Percentiles rank a stretch among this genome's conserved stretches.
Conservation (phyloP, 495 filamentous ascomycete species). For the Lepidopterella palustris region DNA sequence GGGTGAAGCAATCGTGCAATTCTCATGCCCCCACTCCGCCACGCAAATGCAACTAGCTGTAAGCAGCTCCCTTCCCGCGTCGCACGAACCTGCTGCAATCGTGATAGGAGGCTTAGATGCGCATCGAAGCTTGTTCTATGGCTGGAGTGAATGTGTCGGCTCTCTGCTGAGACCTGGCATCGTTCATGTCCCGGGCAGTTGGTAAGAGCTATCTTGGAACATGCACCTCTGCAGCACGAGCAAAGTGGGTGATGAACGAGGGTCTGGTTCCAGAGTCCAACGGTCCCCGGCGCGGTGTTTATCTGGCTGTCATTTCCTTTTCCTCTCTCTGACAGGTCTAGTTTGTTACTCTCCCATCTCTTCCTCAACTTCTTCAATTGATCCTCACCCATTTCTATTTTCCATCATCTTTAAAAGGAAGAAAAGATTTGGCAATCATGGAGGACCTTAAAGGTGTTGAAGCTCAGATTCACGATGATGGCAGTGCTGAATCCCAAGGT, state of each 20-base stretch:
- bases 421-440: background rate
- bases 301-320: background rate
- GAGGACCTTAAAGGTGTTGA: slow-evolving; percentile 13
- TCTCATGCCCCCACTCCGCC: background rate
- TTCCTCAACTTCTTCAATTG: background rate
- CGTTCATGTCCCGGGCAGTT: too few relatives aligned
- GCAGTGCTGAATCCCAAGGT: slow-evolving; percentile 16
- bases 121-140: too few relatives aligned
- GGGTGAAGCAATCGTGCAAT: background rate
- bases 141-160: too few relatives aligned
- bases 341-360: too few relatives aligned
- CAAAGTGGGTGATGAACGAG: too few relatives aligned
- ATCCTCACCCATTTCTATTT: background rate
- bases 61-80: background rate
- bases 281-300: too few relatives aligned
- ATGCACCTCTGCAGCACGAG: too few relatives aligned
- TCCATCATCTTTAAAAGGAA: background rate
- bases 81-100: background rate
- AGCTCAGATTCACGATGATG: slow-evolving; percentile 9
- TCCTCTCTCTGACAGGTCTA: too few relatives aligned
- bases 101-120: background rate
- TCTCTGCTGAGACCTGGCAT: too few relatives aligned
- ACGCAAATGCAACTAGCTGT: background rate
- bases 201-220: too few relatives aligned
- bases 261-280: too few relatives aligned